Percentiles rank a stretch among this genome's conserved stretches.
phyloP scores from a whole-genome alignment of 2,329 filamentous ascomycete species.

The Nothophaeocryptopus gaeumannii region DNA sequence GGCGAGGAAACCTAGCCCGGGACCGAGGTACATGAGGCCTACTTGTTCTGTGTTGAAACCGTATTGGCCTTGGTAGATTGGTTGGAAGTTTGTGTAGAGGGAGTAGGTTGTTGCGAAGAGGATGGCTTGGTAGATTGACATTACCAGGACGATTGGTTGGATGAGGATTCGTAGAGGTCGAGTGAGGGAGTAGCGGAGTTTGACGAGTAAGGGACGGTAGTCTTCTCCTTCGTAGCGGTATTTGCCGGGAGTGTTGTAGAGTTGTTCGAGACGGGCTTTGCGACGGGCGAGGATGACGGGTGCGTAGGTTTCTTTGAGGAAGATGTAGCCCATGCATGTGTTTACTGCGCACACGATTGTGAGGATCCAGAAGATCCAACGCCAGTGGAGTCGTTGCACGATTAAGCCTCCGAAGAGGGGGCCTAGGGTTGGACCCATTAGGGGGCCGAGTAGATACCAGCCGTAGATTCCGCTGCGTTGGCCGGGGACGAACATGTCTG shows the following conservation, averaged over 20 bases:
- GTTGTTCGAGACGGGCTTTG: constrained; percentile 36
- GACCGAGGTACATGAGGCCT: constrained; percentile 46
- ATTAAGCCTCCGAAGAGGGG: constrained; percentile 46
- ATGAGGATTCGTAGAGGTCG: constrained; percentile 44
- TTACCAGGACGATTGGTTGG: constrained; percentile 47
- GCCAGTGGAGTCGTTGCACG: constrained; percentile 46
- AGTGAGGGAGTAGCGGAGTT: constrained; percentile 38
- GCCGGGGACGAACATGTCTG: constrained; percentile 50
- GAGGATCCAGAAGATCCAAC: constrained; percentile 51
- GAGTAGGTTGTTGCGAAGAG: constrained; percentile 50
- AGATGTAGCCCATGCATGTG: constrained; percentile 43
- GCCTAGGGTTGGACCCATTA: constrained; percentile 43
- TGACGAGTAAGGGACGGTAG: constrained; percentile 36
- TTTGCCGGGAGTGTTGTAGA: constrained; percentile 36
- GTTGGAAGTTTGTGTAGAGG: constrained; percentile 50
- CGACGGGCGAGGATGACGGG: constrained; percentile 40
- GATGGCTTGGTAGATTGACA: constrained; percentile 47
- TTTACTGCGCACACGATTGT: constrained; percentile 44
- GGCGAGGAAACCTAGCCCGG: constrained; percentile 44
- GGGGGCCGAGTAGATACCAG: constrained; percentile 45
- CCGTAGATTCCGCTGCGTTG: constrained; percentile 48
- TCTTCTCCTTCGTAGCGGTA: constrained; percentile 47
- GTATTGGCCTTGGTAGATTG: constrained; percentile 44
- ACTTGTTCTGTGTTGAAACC: constrained; percentile 48
- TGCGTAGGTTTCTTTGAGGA: constrained; percentile 46